Base-by-base conservation (phyloP, 2,329 filamentous ascomycete species). In the Aspergillus ustus region DNA sequence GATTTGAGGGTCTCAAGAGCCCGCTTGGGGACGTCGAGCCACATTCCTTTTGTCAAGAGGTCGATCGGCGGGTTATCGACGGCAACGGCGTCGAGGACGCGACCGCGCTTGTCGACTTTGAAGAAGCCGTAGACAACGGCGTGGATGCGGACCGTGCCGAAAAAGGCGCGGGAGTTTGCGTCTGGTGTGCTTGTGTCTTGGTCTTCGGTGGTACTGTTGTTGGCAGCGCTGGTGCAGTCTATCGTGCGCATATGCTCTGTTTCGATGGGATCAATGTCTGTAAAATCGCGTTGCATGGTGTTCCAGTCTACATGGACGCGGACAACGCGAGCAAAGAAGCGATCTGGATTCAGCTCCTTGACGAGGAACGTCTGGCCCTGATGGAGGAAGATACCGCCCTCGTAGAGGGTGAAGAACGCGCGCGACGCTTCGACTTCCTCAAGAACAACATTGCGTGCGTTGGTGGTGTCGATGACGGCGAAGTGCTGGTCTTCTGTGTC, bases 81-180 rank as follows among this genome's bases (percentile, higher is more conserved):
- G 62, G 94, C 87, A 0, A 98, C 90, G 2, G 94, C 94, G 74
- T 99, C 95, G 15, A 98, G 85, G 60, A 98, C 91, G 2, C 92
- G 88, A 1, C 90, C 87, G 67, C 88, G 89, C 72, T 89, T 90
- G 77, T 98, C 93, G n/a, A 97, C 82, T 74, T 98, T 98, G 84
- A 97, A 98, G 81, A 95, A 99, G 2, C 95, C 95, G 74, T 96
- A 98, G 2, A 99, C 93, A 31, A 91, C 89, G 67, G 94, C 90
- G 66, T 90, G 87, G 70, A 98, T 93, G 69, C 90, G 89, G 73
- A 99, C 94, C 0, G 87, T 82, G 40, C 95, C 95, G 73, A 92
- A 93, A 78, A 92, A 98, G 1, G 93, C 94, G 63, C 87, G 85
- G 0, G 85, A 90, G 3, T 82, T 77, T 0, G 87, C 89, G 22